phyloP scores from a whole-genome alignment of 2,329 filamentous ascomycete species.

The Penicillium palitans region DNA sequence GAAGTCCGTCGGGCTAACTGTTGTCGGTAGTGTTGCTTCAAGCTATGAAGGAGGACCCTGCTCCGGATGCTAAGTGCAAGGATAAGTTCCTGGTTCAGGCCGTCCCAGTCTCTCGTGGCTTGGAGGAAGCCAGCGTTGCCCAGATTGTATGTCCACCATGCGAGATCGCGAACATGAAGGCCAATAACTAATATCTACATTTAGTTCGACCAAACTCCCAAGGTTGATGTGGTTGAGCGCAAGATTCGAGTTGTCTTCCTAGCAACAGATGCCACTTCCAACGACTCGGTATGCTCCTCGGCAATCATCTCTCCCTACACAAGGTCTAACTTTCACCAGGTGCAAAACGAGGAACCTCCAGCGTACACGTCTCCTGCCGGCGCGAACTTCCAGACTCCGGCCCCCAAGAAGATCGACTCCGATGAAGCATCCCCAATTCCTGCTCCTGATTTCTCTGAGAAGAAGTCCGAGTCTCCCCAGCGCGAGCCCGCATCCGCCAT shows the following conservation, averaged over 20 bases:
- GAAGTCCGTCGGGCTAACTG: constrained; percentile 25
- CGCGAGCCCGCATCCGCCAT: constrained; percentile 37
- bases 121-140: constrained; percentile 77
- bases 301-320: neutral
- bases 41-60: constrained; percentile 94
- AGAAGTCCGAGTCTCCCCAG: constrained; percentile 44
- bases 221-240: constrained; percentile 79
- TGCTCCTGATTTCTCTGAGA: constrained; percentile 39
- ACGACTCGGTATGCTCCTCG: constrained; percentile 37
- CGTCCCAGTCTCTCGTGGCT: constrained; percentile 76
- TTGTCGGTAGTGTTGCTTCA: constrained; percentile 75
- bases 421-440: constrained; percentile 36
- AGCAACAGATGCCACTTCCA: constrained; percentile 56
- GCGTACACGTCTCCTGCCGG: constrained; percentile 58
- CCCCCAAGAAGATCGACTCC: constrained; percentile 42
- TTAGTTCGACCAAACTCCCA: constrained; percentile 75
- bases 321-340: constrained; percentile 22
- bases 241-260: constrained; percentile 94
- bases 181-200: constrained; percentile 17
- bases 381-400: constrained; percentile 49
- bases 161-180: constrained; percentile 7
- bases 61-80: constrained; percentile 81
- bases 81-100: constrained; percentile 99
- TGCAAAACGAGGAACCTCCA: constrained; percentile 49
- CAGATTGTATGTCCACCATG: constrained; percentile 65